A percentile compares a stretch with the other conserved stretches of the same genome.
These are phyloP conservation scores for Beauveria caledonica DNA, from an alignment of 2,329 filamentous ascomycete genomes.

Conservation along the genomic window DNA sequence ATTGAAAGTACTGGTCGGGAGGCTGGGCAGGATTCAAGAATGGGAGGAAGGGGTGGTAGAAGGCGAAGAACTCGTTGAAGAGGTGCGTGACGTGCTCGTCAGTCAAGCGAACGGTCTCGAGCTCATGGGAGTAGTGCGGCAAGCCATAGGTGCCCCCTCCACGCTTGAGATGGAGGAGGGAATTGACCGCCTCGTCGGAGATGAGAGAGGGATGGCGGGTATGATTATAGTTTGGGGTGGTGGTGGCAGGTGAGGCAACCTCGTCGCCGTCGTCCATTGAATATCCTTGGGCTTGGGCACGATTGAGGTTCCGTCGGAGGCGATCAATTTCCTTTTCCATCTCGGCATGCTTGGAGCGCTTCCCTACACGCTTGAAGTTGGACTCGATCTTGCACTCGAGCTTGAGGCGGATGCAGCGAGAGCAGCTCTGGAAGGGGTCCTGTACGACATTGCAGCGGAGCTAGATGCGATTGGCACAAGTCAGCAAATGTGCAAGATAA, in stretches of 20 bases:
- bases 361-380: conserved; percentile 78
- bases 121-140: conserved; percentile 50
- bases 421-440: conserved; percentile 70
- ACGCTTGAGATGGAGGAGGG: conserved; percentile 57
- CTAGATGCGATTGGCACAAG: conserved; percentile 31
- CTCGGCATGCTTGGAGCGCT: conserved; percentile 74
- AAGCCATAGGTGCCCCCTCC: conserved; percentile 51
- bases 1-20: conserved; percentile 67
- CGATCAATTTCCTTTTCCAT: conserved; percentile 78
- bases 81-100: conserved; percentile 55
- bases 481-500: not conserved
- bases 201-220: conserved; percentile 56
- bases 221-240: conserved; percentile 47
- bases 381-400: conserved; percentile 80
- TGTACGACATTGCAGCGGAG: conserved; percentile 78
- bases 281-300: conserved; percentile 52
- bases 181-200: conserved; percentile 60
- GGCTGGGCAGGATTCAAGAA: conserved; percentile 60
- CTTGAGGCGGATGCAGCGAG: conserved; percentile 69
- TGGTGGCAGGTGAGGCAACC: conserved; percentile 50
- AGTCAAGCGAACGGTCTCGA: conserved; percentile 56
- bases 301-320: conserved; percentile 52
- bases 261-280: conserved; percentile 46
- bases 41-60: conserved; percentile 70
- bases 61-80: conserved; percentile 66